Evolutionary conservation across 2,329 filamentous ascomycete genomes (phyloP).

Genomic region (Claviceps cyperi): DNA sequence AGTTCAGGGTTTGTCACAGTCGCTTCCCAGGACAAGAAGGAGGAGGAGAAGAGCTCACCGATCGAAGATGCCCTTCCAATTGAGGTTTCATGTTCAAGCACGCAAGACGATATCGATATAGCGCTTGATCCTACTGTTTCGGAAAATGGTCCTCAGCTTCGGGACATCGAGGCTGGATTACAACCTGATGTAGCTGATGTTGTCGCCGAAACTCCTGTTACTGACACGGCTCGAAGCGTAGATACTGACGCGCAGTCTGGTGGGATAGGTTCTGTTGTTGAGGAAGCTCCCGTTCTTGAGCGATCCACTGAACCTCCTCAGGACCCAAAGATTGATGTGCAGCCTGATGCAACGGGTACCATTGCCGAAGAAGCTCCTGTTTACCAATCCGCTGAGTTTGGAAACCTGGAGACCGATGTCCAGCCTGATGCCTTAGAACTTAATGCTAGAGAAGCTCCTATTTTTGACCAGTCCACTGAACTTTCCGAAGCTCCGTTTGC

Average conservation of each 20-base stretch:
- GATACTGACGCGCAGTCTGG: not conserved
- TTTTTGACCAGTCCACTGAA: not conserved
- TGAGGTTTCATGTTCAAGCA: not conserved
- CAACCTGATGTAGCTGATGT: not conserved
- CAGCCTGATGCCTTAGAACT: not conserved
- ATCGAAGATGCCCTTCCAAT: not conserved
- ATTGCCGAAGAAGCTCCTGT: not conserved
- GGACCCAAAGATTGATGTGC: not conserved
- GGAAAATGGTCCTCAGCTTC: not conserved
- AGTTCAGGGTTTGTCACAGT: not conserved
- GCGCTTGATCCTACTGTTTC: not conserved
- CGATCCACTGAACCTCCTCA: not conserved
- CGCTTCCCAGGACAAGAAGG: slow-evolving; percentile 6
- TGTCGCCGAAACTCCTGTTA: not conserved
- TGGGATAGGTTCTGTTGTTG: not conserved
- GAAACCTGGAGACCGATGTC: not conserved
- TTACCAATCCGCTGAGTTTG: not conserved
- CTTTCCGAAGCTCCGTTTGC: not conserved
- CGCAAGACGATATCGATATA: not conserved
- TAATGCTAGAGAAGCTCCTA: not conserved
- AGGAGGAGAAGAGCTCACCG: slow-evolving; percentile 4
- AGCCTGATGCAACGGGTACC: too few species aligned
- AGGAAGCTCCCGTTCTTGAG: not conserved
- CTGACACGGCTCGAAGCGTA: not conserved
- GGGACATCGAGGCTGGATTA: not conserved